These are phyloP conservation scores for Phytophthora meadii DNA, from an alignment of 352 stramenopile species.

Conservation along the genomic window DNA sequence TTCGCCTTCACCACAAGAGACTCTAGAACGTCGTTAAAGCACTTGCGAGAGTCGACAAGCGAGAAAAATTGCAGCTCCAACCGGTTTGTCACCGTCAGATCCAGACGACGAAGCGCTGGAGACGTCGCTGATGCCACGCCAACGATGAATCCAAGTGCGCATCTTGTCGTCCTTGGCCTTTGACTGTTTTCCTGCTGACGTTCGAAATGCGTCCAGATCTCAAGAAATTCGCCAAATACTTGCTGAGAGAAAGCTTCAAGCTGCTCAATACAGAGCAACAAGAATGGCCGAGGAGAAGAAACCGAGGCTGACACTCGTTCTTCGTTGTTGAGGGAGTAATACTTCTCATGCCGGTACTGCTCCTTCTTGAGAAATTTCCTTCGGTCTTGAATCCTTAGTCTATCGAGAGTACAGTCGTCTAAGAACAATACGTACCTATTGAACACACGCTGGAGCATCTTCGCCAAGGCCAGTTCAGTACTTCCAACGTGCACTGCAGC, in stretches of 20 bases:
- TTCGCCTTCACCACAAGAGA: constrained; percentile 69
- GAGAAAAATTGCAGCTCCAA: constrained; percentile 84
- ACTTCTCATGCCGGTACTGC: constrained; percentile 39
- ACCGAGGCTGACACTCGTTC: neutral
- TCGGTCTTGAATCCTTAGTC: constrained; percentile 16
- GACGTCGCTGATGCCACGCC: constrained; percentile 75
- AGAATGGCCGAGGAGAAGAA: constrained; percentile 40
- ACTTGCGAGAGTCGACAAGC: constrained; percentile 78
- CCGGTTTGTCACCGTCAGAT: constrained; percentile 53
- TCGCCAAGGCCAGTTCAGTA: constrained; percentile 60
- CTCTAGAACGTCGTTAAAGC: constrained; percentile 80
- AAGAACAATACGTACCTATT: constrained; percentile 33
- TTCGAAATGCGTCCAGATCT: constrained; percentile 69
- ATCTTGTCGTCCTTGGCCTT: neutral
- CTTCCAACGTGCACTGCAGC: constrained; percentile 33
- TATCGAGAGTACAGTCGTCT: constrained; percentile 20
- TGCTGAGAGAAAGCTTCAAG: constrained; percentile 67
- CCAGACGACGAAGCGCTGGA: constrained; percentile 67
- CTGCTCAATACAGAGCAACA: constrained; percentile 82
- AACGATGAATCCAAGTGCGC: constrained; percentile 66
- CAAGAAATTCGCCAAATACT: constrained; percentile 74
- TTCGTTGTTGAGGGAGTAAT: constrained; percentile 43
- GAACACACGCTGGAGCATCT: constrained; percentile 55
- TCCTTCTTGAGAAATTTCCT: constrained; percentile 25
- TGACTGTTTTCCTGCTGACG: constrained; percentile 24